A percentile compares a stretch with the other conserved stretches of the same genome.
phyloP scores from a whole-genome alignment of 129 eudicot genomes.

The Oenanthe sinensis region DNA sequence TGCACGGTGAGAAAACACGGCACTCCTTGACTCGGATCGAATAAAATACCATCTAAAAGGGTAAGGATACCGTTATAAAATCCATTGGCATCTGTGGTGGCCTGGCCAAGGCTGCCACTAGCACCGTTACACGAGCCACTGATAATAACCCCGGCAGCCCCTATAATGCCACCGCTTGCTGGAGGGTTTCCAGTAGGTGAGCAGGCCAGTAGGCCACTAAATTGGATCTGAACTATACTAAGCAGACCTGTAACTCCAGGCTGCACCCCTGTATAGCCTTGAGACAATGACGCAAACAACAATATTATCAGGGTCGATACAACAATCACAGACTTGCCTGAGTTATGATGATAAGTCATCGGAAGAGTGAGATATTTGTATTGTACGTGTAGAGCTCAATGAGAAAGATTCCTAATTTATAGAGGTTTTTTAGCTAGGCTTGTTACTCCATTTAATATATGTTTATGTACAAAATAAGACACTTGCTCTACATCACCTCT shows the following conservation, averaged over 20 bases:
- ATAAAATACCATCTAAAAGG: neutral
- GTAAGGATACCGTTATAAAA: neutral
- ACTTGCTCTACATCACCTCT: no score
- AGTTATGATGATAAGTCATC: no score
- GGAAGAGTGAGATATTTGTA: no score
- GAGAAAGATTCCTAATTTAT: no score
- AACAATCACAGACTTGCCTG: neutral
- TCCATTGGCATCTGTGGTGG: neutral
- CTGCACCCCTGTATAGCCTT: neutral
- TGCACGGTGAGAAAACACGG: neutral
- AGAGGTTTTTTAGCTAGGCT: no score
- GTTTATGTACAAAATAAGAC: no score
- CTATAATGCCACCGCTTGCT: neutral
- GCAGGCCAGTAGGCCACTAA: neutral
- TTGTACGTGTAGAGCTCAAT: no score
- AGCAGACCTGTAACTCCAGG: neutral
- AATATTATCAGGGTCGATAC: neutral
- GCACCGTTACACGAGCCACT: neutral
- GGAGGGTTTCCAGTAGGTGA: neutral
- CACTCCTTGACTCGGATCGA: neutral
- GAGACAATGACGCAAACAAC: neutral
- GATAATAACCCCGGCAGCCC: neutral
- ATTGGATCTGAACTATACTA: neutral
- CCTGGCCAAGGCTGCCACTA: neutral
- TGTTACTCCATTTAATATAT: no score